Evolutionary conservation across 129 eudicot species (phyloP), one percentile per base, ranked within the genome.

Genomic region (Scalesia atractyloides): DNA sequence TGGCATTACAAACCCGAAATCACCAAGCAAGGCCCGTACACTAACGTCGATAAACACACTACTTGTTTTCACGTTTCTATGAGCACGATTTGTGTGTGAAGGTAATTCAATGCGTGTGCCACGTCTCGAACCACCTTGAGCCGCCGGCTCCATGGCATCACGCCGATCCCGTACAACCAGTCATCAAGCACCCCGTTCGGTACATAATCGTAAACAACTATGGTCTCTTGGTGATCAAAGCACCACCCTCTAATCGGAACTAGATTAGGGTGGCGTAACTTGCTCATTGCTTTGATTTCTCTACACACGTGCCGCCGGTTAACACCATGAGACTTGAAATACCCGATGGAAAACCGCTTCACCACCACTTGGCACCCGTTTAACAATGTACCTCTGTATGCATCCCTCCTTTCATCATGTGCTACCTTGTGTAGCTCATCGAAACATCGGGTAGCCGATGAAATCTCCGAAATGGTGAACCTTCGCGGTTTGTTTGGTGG

Each of bases 191-290:
- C 84, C 11, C 87, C 96, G 19, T 89, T 89, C 0, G 75, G 82
- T 14, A 86, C 72, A 7, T 79, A 89, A n/a, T 89, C 96, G 34
- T 89, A 89, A 14, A 89, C 86, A 6, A 86, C 89, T 60, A 86
- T 82, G 24, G 78, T 77, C 70, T 89, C 96, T 11, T 76, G 75
- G 46, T 60, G 77, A 73, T 84, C 91, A 44, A 82, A 82, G 64
- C 89, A 89, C 96, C 96, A 89, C 9, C 96, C 91, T 69, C 89
- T 76, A 10, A 89, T 72, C 0, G 91, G 75, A 24, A 89, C 96
- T 69, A 86, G 19, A 73, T 86, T 84, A 5, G 91, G 96, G 62
- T 89, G 96, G 26, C 96, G 85, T 36, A 89, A 70, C 69, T 76
- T 82, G 48, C 86, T 81, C 46, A 86, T 52, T 1, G 75, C 68